Conservation (phyloP, 2,329 filamentous ascomycete species). For the Cladobotryum protrusum region DNA sequence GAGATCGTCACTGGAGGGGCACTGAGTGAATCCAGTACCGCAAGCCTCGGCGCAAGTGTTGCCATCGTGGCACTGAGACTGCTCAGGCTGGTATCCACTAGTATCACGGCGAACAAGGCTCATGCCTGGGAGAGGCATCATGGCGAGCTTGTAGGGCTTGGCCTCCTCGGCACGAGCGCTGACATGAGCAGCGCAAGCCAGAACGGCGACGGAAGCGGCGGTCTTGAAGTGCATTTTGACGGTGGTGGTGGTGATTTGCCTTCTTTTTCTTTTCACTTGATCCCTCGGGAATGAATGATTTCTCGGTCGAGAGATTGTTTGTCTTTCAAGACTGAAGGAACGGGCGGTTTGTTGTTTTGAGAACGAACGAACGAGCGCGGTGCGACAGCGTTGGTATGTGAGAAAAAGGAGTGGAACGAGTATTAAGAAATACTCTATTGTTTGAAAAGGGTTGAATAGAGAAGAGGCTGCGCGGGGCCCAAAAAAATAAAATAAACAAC, state of each 20-base stretch:
- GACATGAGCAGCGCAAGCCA: constrained; percentile 29
- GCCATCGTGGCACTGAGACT: constrained; percentile 43
- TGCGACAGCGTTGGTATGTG: background rate
- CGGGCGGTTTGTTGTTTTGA: background rate
- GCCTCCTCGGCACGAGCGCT: constrained; percentile 19
- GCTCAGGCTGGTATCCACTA: constrained; percentile 44
- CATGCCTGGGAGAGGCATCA: constrained; percentile 31
- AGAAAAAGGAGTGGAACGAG: constrained; percentile 20
- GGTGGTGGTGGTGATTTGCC: background rate
- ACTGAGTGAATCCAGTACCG: constrained; percentile 43
- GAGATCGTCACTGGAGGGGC: constrained; percentile 41
- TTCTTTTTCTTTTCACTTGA: too few relatives aligned
- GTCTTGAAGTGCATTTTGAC: constrained; percentile 32
- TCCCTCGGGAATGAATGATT: background rate
- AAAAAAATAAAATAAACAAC: background rate
- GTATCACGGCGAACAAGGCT: constrained; percentile 39
- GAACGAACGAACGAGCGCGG: constrained; percentile 1
- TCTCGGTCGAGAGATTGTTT: too few relatives aligned
- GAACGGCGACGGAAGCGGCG: constrained; percentile 26
- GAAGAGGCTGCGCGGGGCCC: constrained; percentile 9
- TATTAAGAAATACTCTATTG: constrained; percentile 22
- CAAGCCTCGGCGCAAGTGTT: constrained; percentile 50
- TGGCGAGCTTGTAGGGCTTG: constrained; percentile 33
- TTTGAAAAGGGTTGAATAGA: constrained; percentile 8
- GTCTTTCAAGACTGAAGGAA: background rate